Percentiles rank a stretch among this genome's conserved stretches.
phyloP scores from a whole-genome alignment of 2,329 filamentous ascomycete genomes.

The Westerdykella ornata region DNA sequence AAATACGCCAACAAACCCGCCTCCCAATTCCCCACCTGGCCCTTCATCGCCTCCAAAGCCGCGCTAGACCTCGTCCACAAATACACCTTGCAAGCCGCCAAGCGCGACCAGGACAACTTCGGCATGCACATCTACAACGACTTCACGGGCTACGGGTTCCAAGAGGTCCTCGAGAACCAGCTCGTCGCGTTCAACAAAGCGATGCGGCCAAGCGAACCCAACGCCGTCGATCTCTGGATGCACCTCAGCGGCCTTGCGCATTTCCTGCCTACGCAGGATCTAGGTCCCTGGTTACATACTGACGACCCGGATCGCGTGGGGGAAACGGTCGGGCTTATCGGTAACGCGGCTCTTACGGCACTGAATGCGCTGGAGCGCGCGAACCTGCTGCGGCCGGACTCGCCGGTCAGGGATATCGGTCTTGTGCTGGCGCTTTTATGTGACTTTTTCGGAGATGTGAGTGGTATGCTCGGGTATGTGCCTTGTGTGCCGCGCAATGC shows the following conservation, averaged over 20 bases:
- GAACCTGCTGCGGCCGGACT: constrained; percentile 14
- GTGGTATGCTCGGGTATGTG: constrained; percentile 3
- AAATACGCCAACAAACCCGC: too few species aligned
- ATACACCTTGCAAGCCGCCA: constrained; percentile 4
- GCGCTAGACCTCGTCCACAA: constrained; percentile 2
- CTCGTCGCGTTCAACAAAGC: constrained; percentile 9
- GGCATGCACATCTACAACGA: constrained; percentile 16
- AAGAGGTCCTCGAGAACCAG: constrained; percentile 15
- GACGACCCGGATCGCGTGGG: constrained; percentile 8
- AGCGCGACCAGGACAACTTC: constrained; percentile 12
- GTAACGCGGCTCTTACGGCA: constrained; percentile 8
- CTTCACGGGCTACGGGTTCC: constrained; percentile 10
- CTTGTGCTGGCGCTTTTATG: constrained; percentile 17
- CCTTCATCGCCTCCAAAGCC: constrained; percentile 5
- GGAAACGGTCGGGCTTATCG: constrained; percentile 8
- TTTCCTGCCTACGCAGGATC: constrained; percentile 8
- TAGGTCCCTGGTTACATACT: constrained; percentile 5
- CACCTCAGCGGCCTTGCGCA: constrained; percentile 9
- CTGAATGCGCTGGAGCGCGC: constrained; percentile 12
- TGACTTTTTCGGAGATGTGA: constrained; percentile 2
- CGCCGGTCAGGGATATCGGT: constrained; percentile 5
- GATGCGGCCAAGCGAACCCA: constrained; percentile 8
- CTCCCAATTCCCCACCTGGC: constrained; percentile 3
- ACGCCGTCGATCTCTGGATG: constrained; percentile 7
- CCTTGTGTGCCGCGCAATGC: constrained; percentile 11